Conservation (phyloP, 2,329 filamentous ascomycete genomes). For the Cordyceps fumosorosea region DNA sequence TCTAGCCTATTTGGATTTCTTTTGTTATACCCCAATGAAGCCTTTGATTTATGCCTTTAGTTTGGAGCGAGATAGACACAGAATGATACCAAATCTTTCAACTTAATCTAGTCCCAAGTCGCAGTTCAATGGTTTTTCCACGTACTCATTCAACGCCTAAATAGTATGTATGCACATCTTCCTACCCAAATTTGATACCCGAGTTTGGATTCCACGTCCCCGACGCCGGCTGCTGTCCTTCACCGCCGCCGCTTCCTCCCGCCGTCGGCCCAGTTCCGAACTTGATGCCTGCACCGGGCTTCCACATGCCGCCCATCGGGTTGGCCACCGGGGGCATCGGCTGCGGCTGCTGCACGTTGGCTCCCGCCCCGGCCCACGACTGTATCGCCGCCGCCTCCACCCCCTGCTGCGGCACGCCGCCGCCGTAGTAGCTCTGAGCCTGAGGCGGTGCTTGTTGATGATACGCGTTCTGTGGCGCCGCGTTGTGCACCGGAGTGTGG, state of each 20-base stretch:
- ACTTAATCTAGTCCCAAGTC: not conserved
- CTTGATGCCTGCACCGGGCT: conserved; percentile 71
- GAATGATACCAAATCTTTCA: not conserved
- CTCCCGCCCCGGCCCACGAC: conserved; percentile 47
- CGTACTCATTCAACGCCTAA: not conserved
- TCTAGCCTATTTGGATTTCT: not conserved
- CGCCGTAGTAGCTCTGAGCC: conserved; percentile 16
- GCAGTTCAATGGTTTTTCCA: not conserved
- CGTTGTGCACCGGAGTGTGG: conserved; percentile 20
- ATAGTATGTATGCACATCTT: not conserved
- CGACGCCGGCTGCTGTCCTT: conserved; percentile 20
- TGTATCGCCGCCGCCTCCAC: conserved; percentile 41
- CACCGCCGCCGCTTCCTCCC: conserved; percentile 19
- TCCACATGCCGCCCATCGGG: conserved; percentile 48
- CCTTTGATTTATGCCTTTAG: not conserved
- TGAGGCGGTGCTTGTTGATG: conserved; percentile 14
- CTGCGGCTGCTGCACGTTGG: conserved; percentile 48
- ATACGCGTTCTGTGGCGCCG: not conserved
- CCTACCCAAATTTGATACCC: conserved; percentile 50
- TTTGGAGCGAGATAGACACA: not conserved
- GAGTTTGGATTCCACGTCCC: conserved; percentile 54
- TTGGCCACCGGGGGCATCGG: conserved; percentile 38
- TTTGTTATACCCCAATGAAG: not conserved
- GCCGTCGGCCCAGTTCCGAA: conserved; percentile 40
- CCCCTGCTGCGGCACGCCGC: conserved; percentile 12